Evolutionary conservation across 2,329 filamentous ascomycete genomes (phyloP).

Genomic region (Colletotrichum sp.): DNA sequence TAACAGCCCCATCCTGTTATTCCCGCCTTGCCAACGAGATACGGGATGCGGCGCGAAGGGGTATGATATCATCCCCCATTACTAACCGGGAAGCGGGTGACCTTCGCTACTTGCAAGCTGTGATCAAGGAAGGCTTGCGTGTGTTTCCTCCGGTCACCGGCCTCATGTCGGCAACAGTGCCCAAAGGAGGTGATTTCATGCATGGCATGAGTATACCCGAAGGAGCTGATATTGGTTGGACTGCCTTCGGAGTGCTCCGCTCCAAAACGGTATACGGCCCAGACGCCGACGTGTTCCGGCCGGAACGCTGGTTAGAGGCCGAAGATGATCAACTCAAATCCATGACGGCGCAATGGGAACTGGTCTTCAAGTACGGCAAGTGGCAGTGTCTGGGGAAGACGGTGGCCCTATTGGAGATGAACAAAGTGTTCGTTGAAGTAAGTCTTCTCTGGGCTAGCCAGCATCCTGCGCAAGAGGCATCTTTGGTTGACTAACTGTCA

Average conservation of each 20-base stretch:
- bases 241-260: slow-evolving; percentile 43
- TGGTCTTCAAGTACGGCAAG: slow-evolving; percentile 48
- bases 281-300: slow-evolving; percentile 48
- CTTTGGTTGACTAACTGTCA: background rate
- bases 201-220: slow-evolving; percentile 46
- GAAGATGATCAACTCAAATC: slow-evolving; percentile 31
- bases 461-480: background rate
- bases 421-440: slow-evolving; percentile 49
- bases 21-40: slow-evolving; percentile 53
- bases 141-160: slow-evolving; percentile 48
- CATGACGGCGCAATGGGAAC: slow-evolving; percentile 44
- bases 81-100: slow-evolving; percentile 39
- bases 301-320: slow-evolving; percentile 54
- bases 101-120: slow-evolving; percentile 54
- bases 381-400: slow-evolving; percentile 51
- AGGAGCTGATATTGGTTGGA: slow-evolving; percentile 50
- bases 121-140: slow-evolving; percentile 53
- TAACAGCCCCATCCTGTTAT: slow-evolving; percentile 53
- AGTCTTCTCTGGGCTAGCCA: slow-evolving; percentile 10
- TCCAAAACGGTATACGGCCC: slow-evolving; percentile 39
- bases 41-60: slow-evolving; percentile 32
- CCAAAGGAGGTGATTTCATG: slow-evolving; percentile 40
- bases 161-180: slow-evolving; percentile 37
- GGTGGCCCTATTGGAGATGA: slow-evolving; percentile 48
- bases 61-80: slow-evolving; percentile 31